phyloP scores from a whole-genome alignment of 495 filamentous ascomycete species.

The Daldinia vernicosa region DNA sequence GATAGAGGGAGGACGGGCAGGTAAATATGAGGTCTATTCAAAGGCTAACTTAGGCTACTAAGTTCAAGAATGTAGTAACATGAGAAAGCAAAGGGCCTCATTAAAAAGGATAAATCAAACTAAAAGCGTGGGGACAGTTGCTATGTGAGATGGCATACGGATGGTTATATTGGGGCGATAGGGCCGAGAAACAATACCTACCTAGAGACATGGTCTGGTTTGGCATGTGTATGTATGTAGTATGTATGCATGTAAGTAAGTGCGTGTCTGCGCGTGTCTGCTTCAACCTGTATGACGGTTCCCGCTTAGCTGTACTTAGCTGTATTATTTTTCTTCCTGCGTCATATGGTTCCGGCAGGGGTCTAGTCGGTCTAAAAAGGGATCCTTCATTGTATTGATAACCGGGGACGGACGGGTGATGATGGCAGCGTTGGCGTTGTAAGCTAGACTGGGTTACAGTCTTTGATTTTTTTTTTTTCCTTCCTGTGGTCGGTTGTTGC shows the following conservation, averaged over 20 bases:
- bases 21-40: conserved; percentile 40
- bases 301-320: conserved; percentile 33
- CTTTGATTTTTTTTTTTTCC: conserved; percentile 43
- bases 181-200: conserved; percentile 50
- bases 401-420: conserved; percentile 48
- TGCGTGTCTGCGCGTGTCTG: conserved; percentile 48
- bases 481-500: conserved; percentile 35
- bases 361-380: conserved; percentile 48
- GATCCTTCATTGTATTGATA: conserved; percentile 49
- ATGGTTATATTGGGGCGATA: conserved; percentile 51
- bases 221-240: conserved; percentile 49
- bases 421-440: conserved; percentile 47
- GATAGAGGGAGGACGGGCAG: conserved; percentile 30
- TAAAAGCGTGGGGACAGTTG: conserved; percentile 43
- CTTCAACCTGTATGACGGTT: conserved; percentile 51
- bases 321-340: conserved; percentile 49
- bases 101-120: conserved; percentile 48
- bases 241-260: conserved; percentile 41
- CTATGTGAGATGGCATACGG: conserved; percentile 46
- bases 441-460: conserved; percentile 43
- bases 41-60: conserved; percentile 40
- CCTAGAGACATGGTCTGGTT: conserved; percentile 50
- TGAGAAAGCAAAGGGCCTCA: conserved; percentile 43
- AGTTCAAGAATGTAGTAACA: conserved; percentile 41
- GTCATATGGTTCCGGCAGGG: conserved; percentile 52